phyloP scores from a whole-genome alignment of 176 grass and related monocot species.

The Juncus inflexus region DNA sequence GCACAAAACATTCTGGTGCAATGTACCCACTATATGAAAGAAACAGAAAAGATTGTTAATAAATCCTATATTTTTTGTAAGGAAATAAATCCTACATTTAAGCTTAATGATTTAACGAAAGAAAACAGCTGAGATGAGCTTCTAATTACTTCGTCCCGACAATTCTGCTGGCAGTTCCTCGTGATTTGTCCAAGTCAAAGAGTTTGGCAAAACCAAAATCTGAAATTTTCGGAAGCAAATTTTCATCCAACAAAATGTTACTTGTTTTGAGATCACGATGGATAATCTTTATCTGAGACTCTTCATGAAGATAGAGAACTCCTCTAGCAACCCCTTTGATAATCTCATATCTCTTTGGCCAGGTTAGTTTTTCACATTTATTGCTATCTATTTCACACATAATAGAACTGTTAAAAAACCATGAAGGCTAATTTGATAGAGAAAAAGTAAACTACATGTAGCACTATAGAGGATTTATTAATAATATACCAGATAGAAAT shows the following conservation, averaged over 20 bases:
- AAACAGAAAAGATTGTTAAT: not conserved
- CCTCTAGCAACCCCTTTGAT: slow-evolving; percentile 65
- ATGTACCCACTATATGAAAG: slow-evolving; percentile 36
- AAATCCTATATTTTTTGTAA: not conserved
- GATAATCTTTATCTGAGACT: slow-evolving; percentile 74
- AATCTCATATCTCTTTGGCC: slow-evolving; percentile 57
- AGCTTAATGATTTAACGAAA: not conserved
- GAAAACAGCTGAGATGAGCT: not conserved
- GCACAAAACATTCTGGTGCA: slow-evolving; percentile 22
- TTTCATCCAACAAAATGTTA: slow-evolving; percentile 68
- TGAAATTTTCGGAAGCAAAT: slow-evolving; percentile 70
- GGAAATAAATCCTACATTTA: no score
- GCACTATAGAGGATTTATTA: no score
- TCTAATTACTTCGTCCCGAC: slow-evolving; percentile 79
- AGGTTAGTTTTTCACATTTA: slow-evolving; percentile 38
- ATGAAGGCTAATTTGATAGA: not conserved
- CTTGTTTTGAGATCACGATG: slow-evolving; percentile 75
- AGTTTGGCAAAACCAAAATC: slow-evolving; percentile 83
- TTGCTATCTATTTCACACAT: slow-evolving; percentile 42
- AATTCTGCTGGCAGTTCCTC: slow-evolving; percentile 57
- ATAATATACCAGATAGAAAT: slow-evolving; percentile 48
- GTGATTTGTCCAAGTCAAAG: slow-evolving; percentile 61
- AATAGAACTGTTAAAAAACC: slow-evolving; percentile 9
- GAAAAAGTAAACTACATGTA: not conserved
- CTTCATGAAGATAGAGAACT: slow-evolving; percentile 73